Evolutionary conservation across 1,284 basidiomycete genomes (phyloP), one percentile per base, ranked within the genome.

Genomic region (Xerocomus cyaneibrunnescens): DNA sequence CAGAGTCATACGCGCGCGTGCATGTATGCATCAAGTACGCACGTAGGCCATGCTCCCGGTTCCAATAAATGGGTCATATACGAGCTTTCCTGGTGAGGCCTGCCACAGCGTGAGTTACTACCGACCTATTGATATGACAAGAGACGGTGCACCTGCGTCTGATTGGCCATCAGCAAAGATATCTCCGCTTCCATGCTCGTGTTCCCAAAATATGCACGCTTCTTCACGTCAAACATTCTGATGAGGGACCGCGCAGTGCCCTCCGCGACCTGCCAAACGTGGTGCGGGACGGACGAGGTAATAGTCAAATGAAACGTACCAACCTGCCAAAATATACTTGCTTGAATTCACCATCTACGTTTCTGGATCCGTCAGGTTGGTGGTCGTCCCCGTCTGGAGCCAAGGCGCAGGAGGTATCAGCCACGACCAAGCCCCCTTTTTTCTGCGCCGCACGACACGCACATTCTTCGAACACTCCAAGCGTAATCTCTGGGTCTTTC

Each of bases 141-240:
- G 27, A 43, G 40, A 17, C 21, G 55, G 34, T 57, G 28, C 27
- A 90, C 94, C 63, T 96, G 74, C 0, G 94, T 87, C 72, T 99
- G 97, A 60, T 94, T 95, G 7, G 95, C 94, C 93, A 98, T 97
- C 32, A 98, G 70, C 38, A 99, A 74, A 2, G 92, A 94, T 57
- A 98, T 89, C 66, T 98, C 94, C 1, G 94, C 85, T 62, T 98
- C 95, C 97, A 99, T 99, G 60, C 90, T 92, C 0, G 97, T 99
- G 62, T 97, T 99, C 9, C 97, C 96, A 66, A 87, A 98, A 67
- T 93, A 97, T 14, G 76, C 75, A 7, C 97, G 81, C 64, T 93
- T 92, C 70, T 98, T 98, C 50, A 99, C 87, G 59, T 94, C 85
- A 56, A 92, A 93, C 45, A 74, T 81, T 31, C 72, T 69, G 41